Evolutionary conservation across 306 rosid species (phyloP).

Genomic region (Ziziphus jujuba): DNA sequence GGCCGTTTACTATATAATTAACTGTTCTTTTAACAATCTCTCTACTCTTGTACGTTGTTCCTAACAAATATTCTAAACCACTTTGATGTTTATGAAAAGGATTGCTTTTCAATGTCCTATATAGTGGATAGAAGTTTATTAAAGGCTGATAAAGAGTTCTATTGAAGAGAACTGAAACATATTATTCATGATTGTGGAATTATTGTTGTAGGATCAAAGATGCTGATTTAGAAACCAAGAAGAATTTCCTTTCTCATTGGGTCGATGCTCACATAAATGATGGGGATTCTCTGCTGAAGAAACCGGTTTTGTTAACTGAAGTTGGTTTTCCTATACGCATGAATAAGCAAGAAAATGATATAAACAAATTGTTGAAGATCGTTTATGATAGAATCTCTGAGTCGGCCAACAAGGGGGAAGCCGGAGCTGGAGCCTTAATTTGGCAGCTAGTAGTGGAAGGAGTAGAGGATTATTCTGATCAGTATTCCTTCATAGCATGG

Average conservation of each 20-base stretch:
- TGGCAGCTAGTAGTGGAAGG: slow-evolving; percentile 28
- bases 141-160: too few relatives aligned
- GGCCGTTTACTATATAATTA: not conserved
- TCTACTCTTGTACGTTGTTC: too few relatives aligned
- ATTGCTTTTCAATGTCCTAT: too few relatives aligned
- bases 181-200: not conserved
- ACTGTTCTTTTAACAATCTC: not conserved
- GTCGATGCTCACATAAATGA: slow-evolving; percentile 20
- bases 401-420: slow-evolving; percentile 15
- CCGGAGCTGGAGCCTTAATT: slow-evolving; percentile 25
- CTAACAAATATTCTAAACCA: too few relatives aligned
- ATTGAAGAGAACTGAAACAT: not conserved
- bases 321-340: slow-evolving; percentile 8
- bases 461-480: slow-evolving; percentile 22
- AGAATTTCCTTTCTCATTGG: slow-evolving; percentile 19
- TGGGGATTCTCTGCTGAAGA: slow-evolving; percentile 19
- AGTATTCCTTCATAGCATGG: slow-evolving; percentile 17
- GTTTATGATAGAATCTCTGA: slow-evolving; percentile 12
- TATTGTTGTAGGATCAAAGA: slow-evolving; percentile 10
- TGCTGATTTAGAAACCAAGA: slow-evolving; percentile 7
- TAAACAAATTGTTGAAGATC: not conserved
- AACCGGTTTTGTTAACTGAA: slow-evolving; percentile 23
- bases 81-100: too few relatives aligned
- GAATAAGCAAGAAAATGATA: slow-evolving; percentile 1
- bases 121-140: too few relatives aligned